phyloP scores from a whole-genome alignment of 306 rosid species.

The Citrullus colocynthis region DNA sequence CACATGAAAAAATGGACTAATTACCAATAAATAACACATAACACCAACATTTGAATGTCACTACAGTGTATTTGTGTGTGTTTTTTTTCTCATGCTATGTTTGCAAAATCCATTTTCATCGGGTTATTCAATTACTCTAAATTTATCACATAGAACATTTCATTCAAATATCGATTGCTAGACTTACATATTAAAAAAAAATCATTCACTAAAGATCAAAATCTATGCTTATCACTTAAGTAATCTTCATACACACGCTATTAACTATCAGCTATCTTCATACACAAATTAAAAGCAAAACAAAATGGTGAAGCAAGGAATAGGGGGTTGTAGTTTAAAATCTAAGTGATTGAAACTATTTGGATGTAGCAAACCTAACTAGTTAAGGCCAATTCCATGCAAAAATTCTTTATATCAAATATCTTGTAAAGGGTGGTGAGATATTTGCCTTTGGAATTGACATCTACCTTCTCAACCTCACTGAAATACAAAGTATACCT shows the following conservation, averaged over 20 bases:
- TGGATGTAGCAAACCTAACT: slow-evolving; percentile 2
- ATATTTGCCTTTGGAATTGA: slow-evolving; percentile 28
- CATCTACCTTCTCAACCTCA: slow-evolving; percentile 30
- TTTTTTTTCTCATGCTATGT: neutral
- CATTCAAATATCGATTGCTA: too few species aligned
- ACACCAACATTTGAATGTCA: neutral
- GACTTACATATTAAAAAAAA: neutral
- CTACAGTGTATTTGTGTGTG: neutral
- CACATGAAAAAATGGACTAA: neutral
- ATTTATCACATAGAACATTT: too few species aligned
- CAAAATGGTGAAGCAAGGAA: neutral
- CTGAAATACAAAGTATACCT: slow-evolving; percentile 42
- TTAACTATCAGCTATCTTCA: neutral
- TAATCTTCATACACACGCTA: neutral
- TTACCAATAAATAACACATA: neutral
- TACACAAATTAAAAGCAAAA: neutral
- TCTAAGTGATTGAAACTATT: neutral
- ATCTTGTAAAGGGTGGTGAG: neutral
- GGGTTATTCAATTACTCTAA: neutral
- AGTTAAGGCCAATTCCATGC: neutral
- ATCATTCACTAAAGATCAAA: neutral
- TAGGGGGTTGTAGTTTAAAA: neutral
- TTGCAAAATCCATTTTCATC: neutral
- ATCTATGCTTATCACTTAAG: neutral
- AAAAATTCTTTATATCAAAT: neutral